These are phyloP conservation scores for Trichosanthes cucumerina DNA, from an alignment of 306 rosid genomes.

Conservation along the genomic window DNA sequence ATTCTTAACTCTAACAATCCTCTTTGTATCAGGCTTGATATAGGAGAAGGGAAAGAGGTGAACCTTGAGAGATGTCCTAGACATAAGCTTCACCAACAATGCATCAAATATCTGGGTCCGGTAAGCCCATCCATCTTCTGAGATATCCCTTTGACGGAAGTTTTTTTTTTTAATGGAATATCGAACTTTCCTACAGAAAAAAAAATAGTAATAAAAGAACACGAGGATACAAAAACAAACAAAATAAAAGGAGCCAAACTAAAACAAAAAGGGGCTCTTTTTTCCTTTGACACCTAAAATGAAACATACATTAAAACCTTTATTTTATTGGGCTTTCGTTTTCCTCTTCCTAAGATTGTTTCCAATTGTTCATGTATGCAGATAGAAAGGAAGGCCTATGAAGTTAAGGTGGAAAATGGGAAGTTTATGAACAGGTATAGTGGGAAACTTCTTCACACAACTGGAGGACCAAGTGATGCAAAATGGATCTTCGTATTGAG, in stretches of 20 bases:
- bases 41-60: conserved; percentile 70
- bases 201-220: background rate
- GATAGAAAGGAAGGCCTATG: conserved; percentile 56
- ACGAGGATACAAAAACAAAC: too few species aligned
- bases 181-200: background rate
- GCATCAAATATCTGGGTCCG: conserved; percentile 86
- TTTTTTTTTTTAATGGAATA: too few species aligned
- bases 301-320: background rate
- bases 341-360: background rate
- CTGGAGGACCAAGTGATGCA: conserved; percentile 26
- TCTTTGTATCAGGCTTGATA: conserved; percentile 54
- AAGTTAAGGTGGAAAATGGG: conserved; percentile 43
- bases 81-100: conserved; percentile 62
- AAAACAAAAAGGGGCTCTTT: too few species aligned
- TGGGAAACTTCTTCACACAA: conserved; percentile 41
- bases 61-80: conserved; percentile 47
- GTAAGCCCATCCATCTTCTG: conserved; percentile 33
- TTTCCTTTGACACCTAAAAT: background rate
- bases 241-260: background rate
- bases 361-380: conserved; percentile 18
- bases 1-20: background rate
- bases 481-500: conserved; percentile 87
- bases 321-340: background rate
- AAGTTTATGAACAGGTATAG: conserved; percentile 36
- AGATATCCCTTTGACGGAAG: background rate